Conservation (phyloP, 2,329 filamentous ascomycete genomes). For the Verticillium nubilum region DNA sequence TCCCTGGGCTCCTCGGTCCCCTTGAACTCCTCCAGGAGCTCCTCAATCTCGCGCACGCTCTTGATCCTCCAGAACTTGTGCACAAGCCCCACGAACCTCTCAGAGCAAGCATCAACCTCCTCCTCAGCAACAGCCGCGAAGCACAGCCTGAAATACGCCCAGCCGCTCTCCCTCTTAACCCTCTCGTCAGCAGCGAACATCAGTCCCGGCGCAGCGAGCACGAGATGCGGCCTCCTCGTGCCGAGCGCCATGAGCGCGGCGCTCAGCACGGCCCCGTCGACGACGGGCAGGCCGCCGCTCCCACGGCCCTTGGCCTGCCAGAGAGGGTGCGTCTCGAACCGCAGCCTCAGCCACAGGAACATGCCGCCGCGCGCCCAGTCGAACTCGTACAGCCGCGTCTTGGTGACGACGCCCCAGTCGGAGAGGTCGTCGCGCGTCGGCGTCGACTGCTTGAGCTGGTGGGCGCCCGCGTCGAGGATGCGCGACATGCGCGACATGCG, state of each 20-base stretch:
- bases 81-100: slow-evolving; percentile 63
- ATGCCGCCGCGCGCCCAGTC: slow-evolving; percentile 80
- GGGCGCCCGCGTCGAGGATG: slow-evolving; percentile 63
- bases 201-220: slow-evolving; percentile 64
- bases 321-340: slow-evolving; percentile 69
- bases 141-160: slow-evolving; percentile 72
- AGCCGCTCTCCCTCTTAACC: slow-evolving; percentile 53
- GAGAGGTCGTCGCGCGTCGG: slow-evolving; percentile 36
- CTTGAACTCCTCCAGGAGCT: slow-evolving; percentile 39
- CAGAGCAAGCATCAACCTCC: slow-evolving; percentile 56
- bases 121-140: slow-evolving; percentile 78
- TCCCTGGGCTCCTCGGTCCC: slow-evolving; percentile 10
- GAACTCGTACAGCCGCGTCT: slow-evolving; percentile 70
- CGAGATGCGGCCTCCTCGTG: slow-evolving; percentile 62
- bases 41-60: slow-evolving; percentile 59
- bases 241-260: slow-evolving; percentile 66
- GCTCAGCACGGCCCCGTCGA: slow-evolving; percentile 51
- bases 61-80: slow-evolving; percentile 74
- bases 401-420: slow-evolving; percentile 72
- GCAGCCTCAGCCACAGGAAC: slow-evolving; percentile 80
- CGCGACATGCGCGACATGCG: slow-evolving; percentile 78
- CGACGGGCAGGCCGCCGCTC: slow-evolving; percentile 25
- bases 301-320: slow-evolving; percentile 31
- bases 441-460: slow-evolving; percentile 58
- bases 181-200: slow-evolving; percentile 67